Evolutionary conservation across 2,329 filamentous ascomycete species (phyloP), one percentile per base, ranked within the genome.

Genomic region (Annulohypoxylon truncatum): DNA sequence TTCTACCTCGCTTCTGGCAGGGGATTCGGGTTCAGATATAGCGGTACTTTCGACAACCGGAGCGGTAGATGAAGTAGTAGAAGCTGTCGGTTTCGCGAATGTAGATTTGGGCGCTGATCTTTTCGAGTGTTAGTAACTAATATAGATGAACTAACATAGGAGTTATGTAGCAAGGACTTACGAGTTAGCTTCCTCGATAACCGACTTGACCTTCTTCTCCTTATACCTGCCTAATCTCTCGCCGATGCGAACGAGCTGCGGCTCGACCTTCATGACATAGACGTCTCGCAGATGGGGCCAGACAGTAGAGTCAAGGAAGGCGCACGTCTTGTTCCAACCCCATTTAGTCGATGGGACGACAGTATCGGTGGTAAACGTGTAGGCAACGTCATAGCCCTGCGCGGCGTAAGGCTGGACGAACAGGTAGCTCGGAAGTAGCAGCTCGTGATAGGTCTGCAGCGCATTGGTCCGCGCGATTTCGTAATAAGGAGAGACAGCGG

Each of bases 231-330:
- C 94, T 9, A 99, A 86, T 47, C 94, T 90, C 81, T 97, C 92
- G 10, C 93, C 92, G 74, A 99, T 98, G 73, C 94, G 93, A 61
- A 95, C 87, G 12, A 99, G 85, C 79, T 99, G 96, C 12, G 96
- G 96, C 80, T 98, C 94, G 2, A 99, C 94, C 73, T 97, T 97
- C 75, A 97, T 90, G 9, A 90, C 87, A 75, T 98, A 98, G 4
- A 97, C 81, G 12, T 92, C 85, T 24, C 91, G 89, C 9, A 97
- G 68, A 69, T 91, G 90, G 1, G 95, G 95, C 90, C 92, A 96
- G 13, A 98, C 82, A 1, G 89, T 90, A 48, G 88, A 87, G 62
- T 93, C 88, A 31, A 96, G 80, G 74, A 97, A 95, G 10, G 85
- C 81, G 63, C 89, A 87, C 0, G 87, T 86, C 64, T 89, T 89